Conservation (phyloP, 2,329 filamentous ascomycete genomes). For the Rhexocercosporidium sp. region DNA sequence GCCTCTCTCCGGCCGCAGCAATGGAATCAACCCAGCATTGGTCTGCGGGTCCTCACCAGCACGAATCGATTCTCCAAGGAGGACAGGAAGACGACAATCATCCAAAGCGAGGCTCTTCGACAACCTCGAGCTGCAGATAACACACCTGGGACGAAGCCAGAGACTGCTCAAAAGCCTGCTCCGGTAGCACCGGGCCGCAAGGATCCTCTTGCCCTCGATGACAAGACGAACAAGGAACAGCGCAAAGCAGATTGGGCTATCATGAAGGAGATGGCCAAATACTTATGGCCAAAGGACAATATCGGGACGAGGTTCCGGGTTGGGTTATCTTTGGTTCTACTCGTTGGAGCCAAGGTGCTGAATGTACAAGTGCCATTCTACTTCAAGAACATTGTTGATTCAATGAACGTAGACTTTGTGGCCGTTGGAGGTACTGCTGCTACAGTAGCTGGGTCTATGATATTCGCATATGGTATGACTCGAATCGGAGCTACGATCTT, state of each 20-base stretch:
- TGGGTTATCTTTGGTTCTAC: constrained; percentile 78
- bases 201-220: constrained; percentile 67
- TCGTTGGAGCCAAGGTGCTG: constrained; percentile 90
- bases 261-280: constrained; percentile 95
- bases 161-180: constrained; percentile 33
- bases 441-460: constrained; percentile 89
- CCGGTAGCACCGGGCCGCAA: constrained; percentile 37
- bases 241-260: constrained; percentile 98
- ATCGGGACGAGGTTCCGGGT: constrained; percentile 84
- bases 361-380: constrained; percentile 99
- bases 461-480: constrained; percentile 88
- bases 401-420: constrained; percentile 96
- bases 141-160: constrained; percentile 32
- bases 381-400: constrained; percentile 97
- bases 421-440: constrained; percentile 85
- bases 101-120: constrained; percentile 32
- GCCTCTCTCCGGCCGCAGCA: constrained; percentile 28
- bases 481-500: constrained; percentile 88
- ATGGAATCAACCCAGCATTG: constrained; percentile 32
- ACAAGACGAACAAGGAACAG: constrained; percentile 82
- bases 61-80: constrained; percentile 34
- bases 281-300: constrained; percentile 94
- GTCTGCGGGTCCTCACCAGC: constrained; percentile 40
- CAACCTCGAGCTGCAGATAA: constrained; percentile 31
- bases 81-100: constrained; percentile 25